Percentiles rank a stretch among this genome's conserved stretches.
phyloP scores from a whole-genome alignment of 2,329 filamentous ascomycete genomes.

The Aaosphaeria arxii region DNA sequence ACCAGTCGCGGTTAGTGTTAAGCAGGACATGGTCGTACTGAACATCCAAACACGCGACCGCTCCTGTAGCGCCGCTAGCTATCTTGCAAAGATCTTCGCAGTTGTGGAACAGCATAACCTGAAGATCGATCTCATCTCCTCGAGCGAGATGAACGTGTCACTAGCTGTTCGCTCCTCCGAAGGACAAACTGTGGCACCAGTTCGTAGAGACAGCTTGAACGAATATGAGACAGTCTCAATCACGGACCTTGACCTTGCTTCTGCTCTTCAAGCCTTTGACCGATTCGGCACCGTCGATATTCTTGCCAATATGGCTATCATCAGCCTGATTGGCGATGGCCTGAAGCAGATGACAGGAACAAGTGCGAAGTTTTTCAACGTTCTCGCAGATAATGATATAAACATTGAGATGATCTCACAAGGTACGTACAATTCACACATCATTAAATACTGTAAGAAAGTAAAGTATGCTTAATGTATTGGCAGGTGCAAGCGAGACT shows the following conservation, averaged over 20 bases:
- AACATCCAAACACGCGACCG: conserved; percentile 6
- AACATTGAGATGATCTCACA: conserved; percentile 99
- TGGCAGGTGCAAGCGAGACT: conserved; percentile 73
- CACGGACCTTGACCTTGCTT: conserved; percentile 46
- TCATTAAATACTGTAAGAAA: neutral
- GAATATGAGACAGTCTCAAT: conserved; percentile 72
- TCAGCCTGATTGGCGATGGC: conserved; percentile 86
- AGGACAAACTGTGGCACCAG: conserved; percentile 74
- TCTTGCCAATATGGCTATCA: conserved; percentile 82
- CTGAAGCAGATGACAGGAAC: conserved; percentile 94
- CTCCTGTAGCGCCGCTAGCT: conserved; percentile 6
- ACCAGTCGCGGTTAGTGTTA: conserved; percentile 8
- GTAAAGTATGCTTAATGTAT: too few relatives aligned
- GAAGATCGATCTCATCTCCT: conserved; percentile 91
- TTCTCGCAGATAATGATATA: conserved; percentile 74
- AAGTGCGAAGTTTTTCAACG: conserved; percentile 86
- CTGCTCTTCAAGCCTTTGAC: conserved; percentile 61
- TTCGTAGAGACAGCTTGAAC: too few relatives aligned
- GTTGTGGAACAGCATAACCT: too few relatives aligned
- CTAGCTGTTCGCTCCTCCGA: conserved; percentile 92
- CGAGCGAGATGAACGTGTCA: conserved; percentile 82
- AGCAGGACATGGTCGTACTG: neutral
- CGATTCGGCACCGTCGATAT: conserved; percentile 84
- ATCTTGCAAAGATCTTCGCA: neutral
- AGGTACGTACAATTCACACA: conserved; percentile 47